A percentile compares a stretch with the other conserved stretches of the same genome.
Conservation (phyloP, 768 basidiomycete genomes). For the Kwoniella dejecticola region DNA sequence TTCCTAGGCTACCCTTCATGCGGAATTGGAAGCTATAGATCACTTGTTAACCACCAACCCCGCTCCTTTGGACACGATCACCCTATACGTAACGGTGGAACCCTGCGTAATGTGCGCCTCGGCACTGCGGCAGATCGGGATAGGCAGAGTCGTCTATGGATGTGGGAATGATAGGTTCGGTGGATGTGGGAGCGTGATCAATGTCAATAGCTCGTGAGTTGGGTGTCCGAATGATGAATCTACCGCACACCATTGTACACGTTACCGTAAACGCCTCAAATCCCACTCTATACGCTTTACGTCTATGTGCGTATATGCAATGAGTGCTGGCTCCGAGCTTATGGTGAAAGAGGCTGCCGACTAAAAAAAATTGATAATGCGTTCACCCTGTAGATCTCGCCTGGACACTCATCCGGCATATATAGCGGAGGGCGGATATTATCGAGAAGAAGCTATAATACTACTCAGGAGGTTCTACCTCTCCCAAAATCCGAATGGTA, state of each 20-base stretch:
- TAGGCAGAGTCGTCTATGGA: constrained; percentile 86
- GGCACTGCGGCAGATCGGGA: constrained; percentile 88
- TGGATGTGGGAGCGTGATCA: constrained; percentile 90
- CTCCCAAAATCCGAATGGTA: constrained; percentile 90
- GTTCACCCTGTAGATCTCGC: constrained; percentile 26
- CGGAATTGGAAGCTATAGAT: constrained; percentile 96
- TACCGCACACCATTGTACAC: too few species aligned
- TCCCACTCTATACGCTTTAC: too few species aligned
- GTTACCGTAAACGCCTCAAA: too few species aligned
- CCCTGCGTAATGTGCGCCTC: constrained; percentile 99
- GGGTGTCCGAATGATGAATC: neutral
- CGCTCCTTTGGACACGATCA: constrained; percentile 75
- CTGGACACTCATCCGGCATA: constrained; percentile 78
- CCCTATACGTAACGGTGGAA: constrained; percentile 96
- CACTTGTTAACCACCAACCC: constrained; percentile 68
- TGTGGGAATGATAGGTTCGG: constrained; percentile 96
- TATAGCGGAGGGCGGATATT: constrained; percentile 71
- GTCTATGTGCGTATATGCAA: neutral
- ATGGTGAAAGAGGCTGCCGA: too few species aligned
- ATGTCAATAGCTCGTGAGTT: constrained; percentile 74
- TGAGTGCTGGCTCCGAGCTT: too few species aligned
- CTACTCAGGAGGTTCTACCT: constrained; percentile 84
- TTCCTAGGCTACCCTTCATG: constrained; percentile 86
- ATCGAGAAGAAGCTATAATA: constrained; percentile 82
- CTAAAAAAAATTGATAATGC: too few species aligned